A percentile compares a stretch with the other conserved stretches of the same genome.
Evolutionary conservation across 805 yeast genomes (phyloP).

Genomic region (Saccharomycopsis javanensis): DNA sequence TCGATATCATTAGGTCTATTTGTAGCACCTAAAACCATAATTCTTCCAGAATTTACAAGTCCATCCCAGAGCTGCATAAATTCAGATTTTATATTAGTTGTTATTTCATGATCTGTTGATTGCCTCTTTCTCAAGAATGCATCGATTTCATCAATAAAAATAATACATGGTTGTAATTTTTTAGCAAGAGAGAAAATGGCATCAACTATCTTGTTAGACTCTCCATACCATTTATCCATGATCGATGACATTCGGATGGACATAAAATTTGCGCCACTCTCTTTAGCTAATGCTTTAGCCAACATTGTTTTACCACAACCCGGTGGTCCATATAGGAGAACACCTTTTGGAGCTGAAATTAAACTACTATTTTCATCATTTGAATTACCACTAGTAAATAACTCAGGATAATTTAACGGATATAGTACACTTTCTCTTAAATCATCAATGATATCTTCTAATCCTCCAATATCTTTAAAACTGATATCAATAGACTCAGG

Average conservation of each 20-base stretch:
- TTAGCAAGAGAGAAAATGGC: conserved; percentile 85
- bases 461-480: conserved; percentile 83
- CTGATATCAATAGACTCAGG: conserved; percentile 74
- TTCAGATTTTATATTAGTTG: conserved; percentile 89
- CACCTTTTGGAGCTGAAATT: conserved; percentile 90
- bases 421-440: conserved; percentile 79
- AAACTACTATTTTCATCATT: conserved; percentile 45
- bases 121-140: conserved; percentile 83
- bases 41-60: conserved; percentile 61
- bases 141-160: conserved; percentile 94
- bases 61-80: conserved; percentile 99
- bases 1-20: conserved; percentile 89
- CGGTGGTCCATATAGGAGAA: conserved; percentile 87
- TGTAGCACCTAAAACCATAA: conserved; percentile 89
- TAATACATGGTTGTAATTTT: conserved; percentile 87
- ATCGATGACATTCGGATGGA: conserved; percentile 88
- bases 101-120: conserved; percentile 85
- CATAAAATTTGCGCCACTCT: conserved; percentile 83
- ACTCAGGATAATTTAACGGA: conserved; percentile 70
- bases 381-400: conserved; percentile 35
- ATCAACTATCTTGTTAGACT: conserved; percentile 85
- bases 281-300: conserved; percentile 89
- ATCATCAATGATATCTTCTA: conserved; percentile 74
- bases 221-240: conserved; percentile 98
- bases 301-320: conserved; percentile 98